Evolutionary conservation across 129 eudicot species (phyloP).

Genomic region (Tanacetum coccineum): DNA sequence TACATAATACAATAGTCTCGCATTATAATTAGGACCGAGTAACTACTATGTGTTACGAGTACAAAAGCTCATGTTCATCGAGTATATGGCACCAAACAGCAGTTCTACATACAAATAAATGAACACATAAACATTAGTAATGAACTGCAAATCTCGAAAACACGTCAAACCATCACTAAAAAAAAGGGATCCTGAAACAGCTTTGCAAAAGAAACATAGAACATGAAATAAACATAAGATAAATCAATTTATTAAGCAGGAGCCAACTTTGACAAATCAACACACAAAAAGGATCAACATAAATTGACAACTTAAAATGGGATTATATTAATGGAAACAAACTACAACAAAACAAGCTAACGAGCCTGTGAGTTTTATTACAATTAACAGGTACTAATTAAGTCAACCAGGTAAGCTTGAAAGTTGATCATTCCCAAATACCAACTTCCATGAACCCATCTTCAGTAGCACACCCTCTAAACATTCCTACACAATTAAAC

Average conservation of each 20-base stretch:
- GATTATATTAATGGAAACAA: neutral
- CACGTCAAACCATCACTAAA: too few relatives aligned
- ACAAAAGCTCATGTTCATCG: too few relatives aligned
- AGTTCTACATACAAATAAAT: too few relatives aligned
- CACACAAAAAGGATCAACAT: neutral
- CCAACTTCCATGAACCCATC: conserved; percentile 91
- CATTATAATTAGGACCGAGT: too few relatives aligned
- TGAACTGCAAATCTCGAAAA: too few relatives aligned
- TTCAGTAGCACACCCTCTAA: conserved; percentile 76
- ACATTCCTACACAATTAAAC: conserved; percentile 80
- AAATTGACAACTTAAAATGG: neutral
- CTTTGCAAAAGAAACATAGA: neutral
- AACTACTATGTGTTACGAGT: too few relatives aligned
- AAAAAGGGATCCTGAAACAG: too few relatives aligned
- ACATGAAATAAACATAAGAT: neutral
- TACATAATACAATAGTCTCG: too few relatives aligned
- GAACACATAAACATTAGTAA: too few relatives aligned
- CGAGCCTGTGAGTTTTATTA: conserved; percentile 11
- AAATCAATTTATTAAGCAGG: neutral
- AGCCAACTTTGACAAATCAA: neutral
- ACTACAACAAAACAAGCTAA: neutral
- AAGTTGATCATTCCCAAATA: conserved; percentile 51
- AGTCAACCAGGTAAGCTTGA: neutral
- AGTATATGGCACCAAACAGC: too few relatives aligned
- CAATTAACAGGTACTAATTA: neutral